Evolutionary conservation across 2,329 filamentous ascomycete genomes (phyloP), one percentile per base, ranked within the genome.

Genomic region (Emmonsiellopsis sp.): DNA sequence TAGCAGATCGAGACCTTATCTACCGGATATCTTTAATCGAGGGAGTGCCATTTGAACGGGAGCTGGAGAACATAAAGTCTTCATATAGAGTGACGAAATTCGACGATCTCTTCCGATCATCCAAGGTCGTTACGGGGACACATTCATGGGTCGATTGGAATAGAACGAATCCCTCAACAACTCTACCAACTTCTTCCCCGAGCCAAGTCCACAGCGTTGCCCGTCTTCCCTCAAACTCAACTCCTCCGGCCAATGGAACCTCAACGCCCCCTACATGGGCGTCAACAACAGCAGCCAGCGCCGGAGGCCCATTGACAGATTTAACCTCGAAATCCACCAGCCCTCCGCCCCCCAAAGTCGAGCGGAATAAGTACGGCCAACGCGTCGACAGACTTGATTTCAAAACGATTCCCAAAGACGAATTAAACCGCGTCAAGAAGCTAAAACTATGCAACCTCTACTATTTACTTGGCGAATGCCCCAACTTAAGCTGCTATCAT

Each of bases 391-490:
- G 68, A 60, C 73, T 65, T 59, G 73, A 63, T 62, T 73, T 66
- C 67, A 76, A 67, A 75, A 76, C 65, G 67, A 82, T 72, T 68
- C 71, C 72, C 48, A 70, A 79, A 55, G 73, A 79, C 15, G 79
- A 82, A 56, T 72, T 84, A 46, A 77, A 79, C 59, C 76, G 79
- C 16, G 68, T 84, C 59, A 83, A 83, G 67, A 80, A 79, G 65
- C 65, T 83, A 57, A 84, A 84, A 63, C 67, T 83, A 54, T 84
- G 82, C 71, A 84, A 84, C 61, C 76, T 81, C 54, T 76, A 80
- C 62, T 83, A 78, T 61, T 71, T 85, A 26, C 76, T 80, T 43
- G 72, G 74, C 32, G 78, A 80, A 58, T 84, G 81, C 59, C 76
- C 79, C 5, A 80, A 77, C 59, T 72, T 73, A 43, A 71, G 73